A percentile compares a stretch with the other conserved stretches of the same genome.
phyloP scores from a whole-genome alignment of 2,329 filamentous ascomycete species.

The Penicillium fuscoglaucum region DNA sequence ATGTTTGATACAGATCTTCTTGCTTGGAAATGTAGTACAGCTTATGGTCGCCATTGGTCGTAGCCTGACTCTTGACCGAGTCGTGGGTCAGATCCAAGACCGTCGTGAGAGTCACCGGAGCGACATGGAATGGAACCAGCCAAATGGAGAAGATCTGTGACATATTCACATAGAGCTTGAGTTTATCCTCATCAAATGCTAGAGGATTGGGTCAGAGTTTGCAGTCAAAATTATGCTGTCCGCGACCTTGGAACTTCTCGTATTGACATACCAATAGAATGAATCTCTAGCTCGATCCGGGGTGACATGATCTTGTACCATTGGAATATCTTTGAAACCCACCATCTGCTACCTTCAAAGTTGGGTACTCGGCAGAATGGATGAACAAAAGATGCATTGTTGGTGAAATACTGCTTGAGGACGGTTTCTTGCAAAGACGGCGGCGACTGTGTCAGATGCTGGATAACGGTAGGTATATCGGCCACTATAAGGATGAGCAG shows the following conservation, averaged over 20 bases:
- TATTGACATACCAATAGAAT: slow-evolving; percentile 54
- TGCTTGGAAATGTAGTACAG: slow-evolving; percentile 74
- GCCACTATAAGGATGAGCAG: slow-evolving; percentile 36
- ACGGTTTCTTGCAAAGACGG: slow-evolving; percentile 65
- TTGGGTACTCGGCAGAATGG: slow-evolving; percentile 70
- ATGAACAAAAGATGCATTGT: slow-evolving; percentile 71
- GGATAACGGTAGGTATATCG: slow-evolving; percentile 68
- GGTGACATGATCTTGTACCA: slow-evolving; percentile 87
- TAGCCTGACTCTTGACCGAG: slow-evolving; percentile 25
- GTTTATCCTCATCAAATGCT: slow-evolving; percentile 68
- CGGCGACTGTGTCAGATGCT: slow-evolving; percentile 65
- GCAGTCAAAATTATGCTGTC: neutral
- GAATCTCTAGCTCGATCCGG: slow-evolving; percentile 65
- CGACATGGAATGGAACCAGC: slow-evolving; percentile 72
- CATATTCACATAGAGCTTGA: slow-evolving; percentile 71
- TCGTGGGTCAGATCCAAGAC: slow-evolving; percentile 63
- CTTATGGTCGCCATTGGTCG: slow-evolving; percentile 26
- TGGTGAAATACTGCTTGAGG: slow-evolving; percentile 71
- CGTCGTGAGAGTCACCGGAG: slow-evolving; percentile 66
- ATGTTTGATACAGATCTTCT: slow-evolving; percentile 78
- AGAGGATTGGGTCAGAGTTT: slow-evolving; percentile 6
- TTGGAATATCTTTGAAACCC: slow-evolving; percentile 70
- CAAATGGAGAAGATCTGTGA: slow-evolving; percentile 75
- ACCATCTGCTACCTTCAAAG: slow-evolving; percentile 63
- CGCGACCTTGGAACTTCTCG: neutral